These are phyloP conservation scores for Ophiobolus disseminans DNA, from an alignment of 2,329 filamentous ascomycete species.

Conservation along the genomic window DNA sequence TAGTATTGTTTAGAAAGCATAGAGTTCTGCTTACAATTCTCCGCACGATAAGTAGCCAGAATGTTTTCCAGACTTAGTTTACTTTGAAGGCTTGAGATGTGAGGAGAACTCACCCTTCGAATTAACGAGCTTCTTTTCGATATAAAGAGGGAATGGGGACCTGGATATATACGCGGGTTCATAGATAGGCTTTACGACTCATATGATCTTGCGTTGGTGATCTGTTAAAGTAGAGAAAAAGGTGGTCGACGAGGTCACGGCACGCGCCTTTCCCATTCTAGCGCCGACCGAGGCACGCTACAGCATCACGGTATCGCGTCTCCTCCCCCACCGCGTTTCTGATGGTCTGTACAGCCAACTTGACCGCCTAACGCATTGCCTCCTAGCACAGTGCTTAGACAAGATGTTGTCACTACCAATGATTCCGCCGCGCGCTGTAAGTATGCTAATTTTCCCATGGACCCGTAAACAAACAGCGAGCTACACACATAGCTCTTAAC, in stretches of 20 bases:
- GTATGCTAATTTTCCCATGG: not conserved
- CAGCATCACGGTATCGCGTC: constrained; percentile 8
- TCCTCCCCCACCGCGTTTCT: not conserved
- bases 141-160: too few relatives aligned
- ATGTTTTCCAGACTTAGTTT: too few relatives aligned
- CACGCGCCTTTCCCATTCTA: not conserved
- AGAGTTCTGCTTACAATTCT: too few relatives aligned
- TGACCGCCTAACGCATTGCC: not conserved
- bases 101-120: too few relatives aligned
- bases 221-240: not conserved
- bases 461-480: constrained; percentile 5
- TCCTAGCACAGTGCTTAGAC: not conserved
- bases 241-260: not conserved
- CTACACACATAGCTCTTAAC: not conserved
- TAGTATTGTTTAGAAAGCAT: too few relatives aligned
- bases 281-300: constrained; percentile 2
- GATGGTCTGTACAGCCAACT: not conserved
- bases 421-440: constrained; percentile 25
- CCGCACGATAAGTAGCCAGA: too few relatives aligned
- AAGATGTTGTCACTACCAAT: constrained; percentile 27
- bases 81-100: too few relatives aligned
- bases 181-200: too few relatives aligned
- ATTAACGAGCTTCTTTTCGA: too few relatives aligned
- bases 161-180: too few relatives aligned
- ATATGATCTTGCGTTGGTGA: too few relatives aligned